A percentile compares a stretch with the other conserved stretches of the same genome.
Evolutionary conservation across 1,139 yeast genomes (phyloP).

Genomic region (Zygoascus sp.): DNA sequence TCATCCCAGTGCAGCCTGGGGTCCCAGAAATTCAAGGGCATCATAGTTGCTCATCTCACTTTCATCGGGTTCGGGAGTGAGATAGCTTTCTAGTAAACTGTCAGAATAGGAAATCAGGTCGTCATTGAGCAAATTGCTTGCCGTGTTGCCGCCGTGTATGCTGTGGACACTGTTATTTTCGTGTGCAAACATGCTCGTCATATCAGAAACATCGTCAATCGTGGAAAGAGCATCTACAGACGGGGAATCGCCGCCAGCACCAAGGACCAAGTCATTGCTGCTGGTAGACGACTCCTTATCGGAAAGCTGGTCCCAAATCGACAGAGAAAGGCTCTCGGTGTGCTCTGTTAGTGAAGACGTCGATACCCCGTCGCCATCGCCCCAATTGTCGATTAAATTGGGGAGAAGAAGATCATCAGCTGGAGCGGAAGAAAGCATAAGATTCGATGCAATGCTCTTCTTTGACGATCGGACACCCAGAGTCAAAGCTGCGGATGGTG

Average conservation of each 20-base stretch:
- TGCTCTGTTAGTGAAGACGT: neutral
- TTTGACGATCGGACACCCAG: conserved; percentile 8
- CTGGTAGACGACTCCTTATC: conserved; percentile 8
- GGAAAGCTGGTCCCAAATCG: conserved; percentile 9
- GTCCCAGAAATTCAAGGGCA: conserved; percentile 26
- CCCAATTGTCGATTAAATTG: conserved; percentile 7
- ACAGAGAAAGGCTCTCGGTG: neutral
- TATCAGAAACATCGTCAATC: neutral
- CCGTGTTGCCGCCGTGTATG: conserved; percentile 10
- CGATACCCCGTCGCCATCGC: neutral
- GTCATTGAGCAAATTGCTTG: conserved; percentile 11
- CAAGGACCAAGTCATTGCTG: conserved; percentile 4
- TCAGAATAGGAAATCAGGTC: conserved; percentile 14
- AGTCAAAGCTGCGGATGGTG: neutral
- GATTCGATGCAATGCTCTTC: conserved; percentile 8
- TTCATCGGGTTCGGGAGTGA: conserved; percentile 27
- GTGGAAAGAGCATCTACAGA: neutral
- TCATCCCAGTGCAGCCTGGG: conserved; percentile 5
- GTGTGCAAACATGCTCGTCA: conserved; percentile 1
- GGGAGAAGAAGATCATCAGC: conserved; percentile 8
- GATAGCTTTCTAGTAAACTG: conserved; percentile 23
- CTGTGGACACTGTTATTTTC: conserved; percentile 1
- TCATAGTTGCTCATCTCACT: conserved; percentile 14
- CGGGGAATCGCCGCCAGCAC: neutral
- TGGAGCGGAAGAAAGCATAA: conserved; percentile 11